Evolutionary conservation across 306 rosid genomes (phyloP).

Genomic region (Cyclanthera cordifolia): DNA sequence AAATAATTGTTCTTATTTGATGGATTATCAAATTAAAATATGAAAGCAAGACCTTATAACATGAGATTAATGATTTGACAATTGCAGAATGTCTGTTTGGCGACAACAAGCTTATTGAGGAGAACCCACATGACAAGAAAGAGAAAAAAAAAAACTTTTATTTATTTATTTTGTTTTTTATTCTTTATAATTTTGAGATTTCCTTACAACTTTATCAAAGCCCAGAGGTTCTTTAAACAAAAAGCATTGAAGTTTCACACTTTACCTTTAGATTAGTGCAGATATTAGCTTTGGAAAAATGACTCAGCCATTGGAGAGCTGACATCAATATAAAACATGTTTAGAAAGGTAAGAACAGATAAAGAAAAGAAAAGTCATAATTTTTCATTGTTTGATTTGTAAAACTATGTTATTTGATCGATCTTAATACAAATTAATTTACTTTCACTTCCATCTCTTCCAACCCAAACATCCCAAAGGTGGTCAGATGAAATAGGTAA

Average conservation of each 20-base stretch:
- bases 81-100: conserved; percentile 10
- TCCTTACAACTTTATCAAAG: background rate
- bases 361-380: too few relatives aligned
- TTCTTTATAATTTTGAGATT: background rate
- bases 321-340: too few relatives aligned
- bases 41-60: background rate
- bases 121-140: conserved; percentile 8
- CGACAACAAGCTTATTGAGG: background rate
- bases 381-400: too few relatives aligned
- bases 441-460: too few relatives aligned
- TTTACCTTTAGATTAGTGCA: background rate
- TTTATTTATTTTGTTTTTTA: too few relatives aligned
- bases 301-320: background rate
- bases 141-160: background rate
- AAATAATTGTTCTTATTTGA: background rate
- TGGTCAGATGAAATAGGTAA: background rate
- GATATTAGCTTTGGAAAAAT: background rate
- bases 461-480: too few relatives aligned
- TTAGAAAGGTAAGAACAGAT: too few relatives aligned
- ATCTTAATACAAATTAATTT: too few relatives aligned
- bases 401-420: too few relatives aligned
- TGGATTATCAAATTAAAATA: background rate
- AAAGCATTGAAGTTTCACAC: background rate
- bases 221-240: background rate
- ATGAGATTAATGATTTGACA: conserved; percentile 5